phyloP scores from a whole-genome alignment of 129 eudicot species.

The Oenanthe sinensis region DNA sequence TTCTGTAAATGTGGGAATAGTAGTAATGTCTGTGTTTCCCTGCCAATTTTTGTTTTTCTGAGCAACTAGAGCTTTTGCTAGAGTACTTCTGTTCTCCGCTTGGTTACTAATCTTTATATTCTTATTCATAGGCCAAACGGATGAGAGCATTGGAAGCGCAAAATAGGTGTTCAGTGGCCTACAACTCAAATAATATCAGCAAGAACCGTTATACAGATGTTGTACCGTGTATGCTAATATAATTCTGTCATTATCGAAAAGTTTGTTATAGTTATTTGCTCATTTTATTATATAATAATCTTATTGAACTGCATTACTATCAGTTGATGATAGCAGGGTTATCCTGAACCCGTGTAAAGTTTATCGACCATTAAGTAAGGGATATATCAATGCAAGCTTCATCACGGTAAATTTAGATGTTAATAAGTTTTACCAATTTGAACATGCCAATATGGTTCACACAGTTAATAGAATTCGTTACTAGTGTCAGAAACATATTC shows the following conservation, averaged over 20 bases:
- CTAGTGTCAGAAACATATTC: not conserved
- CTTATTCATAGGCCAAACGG: conserved; percentile 50
- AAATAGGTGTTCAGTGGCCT: conserved; percentile 68
- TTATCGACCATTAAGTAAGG: conserved; percentile 63
- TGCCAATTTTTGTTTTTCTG: not conserved
- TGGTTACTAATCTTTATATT: not conserved
- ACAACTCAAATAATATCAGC: conserved; percentile 38
- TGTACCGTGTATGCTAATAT: conserved; percentile 57
- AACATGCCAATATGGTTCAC: not conserved
- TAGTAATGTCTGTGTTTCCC: too few species aligned
- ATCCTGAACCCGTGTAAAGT: conserved; percentile 71
- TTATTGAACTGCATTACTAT: conserved; percentile 20
- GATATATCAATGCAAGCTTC: conserved; percentile 88
- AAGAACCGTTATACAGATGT: conserved; percentile 90
- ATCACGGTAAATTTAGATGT: conserved; percentile 31
- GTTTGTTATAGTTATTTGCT: not conserved
- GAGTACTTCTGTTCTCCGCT: not conserved
- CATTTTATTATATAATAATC: not conserved
- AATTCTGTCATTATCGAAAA: not conserved
- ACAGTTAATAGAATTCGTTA: not conserved
- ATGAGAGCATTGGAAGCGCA: conserved; percentile 52
- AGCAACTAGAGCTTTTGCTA: not conserved
- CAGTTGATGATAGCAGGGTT: conserved; percentile 88
- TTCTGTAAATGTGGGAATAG: too few species aligned
- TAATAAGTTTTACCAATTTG: conserved; percentile 4